A percentile compares a stretch with the other conserved stretches of the same genome.
Evolutionary conservation across 2,329 filamentous ascomycete genomes (phyloP).

Genomic region (Epichloe elymi): DNA sequence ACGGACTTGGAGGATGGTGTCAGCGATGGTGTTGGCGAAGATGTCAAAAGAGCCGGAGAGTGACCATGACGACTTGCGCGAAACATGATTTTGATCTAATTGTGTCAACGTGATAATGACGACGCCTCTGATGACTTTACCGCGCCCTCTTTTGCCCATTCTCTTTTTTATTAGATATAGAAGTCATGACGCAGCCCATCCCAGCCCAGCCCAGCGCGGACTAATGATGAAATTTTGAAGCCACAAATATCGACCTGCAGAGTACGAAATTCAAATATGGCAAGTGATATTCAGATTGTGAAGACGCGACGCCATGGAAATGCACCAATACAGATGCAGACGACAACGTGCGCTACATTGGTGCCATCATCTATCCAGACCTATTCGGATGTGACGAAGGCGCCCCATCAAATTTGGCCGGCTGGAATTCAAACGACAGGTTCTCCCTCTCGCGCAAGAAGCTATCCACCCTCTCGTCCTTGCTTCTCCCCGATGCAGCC

Average conservation of each 20-base stretch:
- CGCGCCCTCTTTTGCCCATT: too few species aligned
- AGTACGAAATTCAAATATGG: too few species aligned
- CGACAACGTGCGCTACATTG: too few species aligned
- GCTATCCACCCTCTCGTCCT: conserved; percentile 57
- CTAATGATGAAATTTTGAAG: too few species aligned
- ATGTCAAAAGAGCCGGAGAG: not conserved
- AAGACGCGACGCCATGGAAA: too few species aligned
- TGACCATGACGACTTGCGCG: not conserved
- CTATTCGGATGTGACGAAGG: conserved; percentile 6
- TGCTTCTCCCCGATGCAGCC: conserved; percentile 36
- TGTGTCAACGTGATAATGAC: not conserved
- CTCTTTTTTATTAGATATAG: too few species aligned
- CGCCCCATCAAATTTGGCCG: conserved; percentile 17
- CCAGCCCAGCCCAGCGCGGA: too few species aligned
- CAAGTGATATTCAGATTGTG: too few species aligned
- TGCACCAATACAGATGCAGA: too few species aligned
- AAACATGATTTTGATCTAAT: not conserved
- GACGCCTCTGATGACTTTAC: not conserved
- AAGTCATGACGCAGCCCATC: too few species aligned
- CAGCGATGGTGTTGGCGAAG: not conserved
- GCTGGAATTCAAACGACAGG: conserved; percentile 18
- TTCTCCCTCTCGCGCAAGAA: conserved; percentile 65
- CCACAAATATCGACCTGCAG: too few species aligned
- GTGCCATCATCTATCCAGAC: not conserved
- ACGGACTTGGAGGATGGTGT: conserved; percentile 1